A percentile compares a stretch with the other conserved stretches of the same genome.
These are phyloP conservation scores for Metarhizium guizhouense DNA, from an alignment of 2,329 filamentous ascomycete genomes.

Conservation along the genomic window DNA sequence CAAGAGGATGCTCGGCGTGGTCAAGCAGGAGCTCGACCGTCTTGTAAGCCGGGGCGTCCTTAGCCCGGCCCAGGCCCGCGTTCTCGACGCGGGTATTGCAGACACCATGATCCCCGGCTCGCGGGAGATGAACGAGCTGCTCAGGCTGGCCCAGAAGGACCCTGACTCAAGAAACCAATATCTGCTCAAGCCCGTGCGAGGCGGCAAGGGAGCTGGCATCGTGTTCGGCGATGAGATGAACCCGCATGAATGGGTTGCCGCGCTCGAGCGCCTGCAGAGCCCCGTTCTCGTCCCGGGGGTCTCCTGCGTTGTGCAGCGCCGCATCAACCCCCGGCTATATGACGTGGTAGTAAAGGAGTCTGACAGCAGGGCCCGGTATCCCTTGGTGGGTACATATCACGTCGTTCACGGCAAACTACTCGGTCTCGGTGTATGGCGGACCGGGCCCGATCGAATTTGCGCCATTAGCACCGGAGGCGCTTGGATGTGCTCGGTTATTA, in stretches of 20 bases:
- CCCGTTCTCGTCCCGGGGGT: constrained; percentile 4
- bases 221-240: constrained; percentile 27
- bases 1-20: constrained; percentile 32
- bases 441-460: constrained; percentile 20
- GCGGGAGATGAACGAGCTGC: constrained; percentile 13
- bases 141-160: constrained; percentile 4
- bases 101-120: constrained; percentile 26
- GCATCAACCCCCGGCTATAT: constrained; percentile 21
- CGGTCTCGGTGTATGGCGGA: constrained; percentile 23
- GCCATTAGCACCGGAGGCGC: constrained; percentile 23
- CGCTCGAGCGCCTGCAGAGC: constrained; percentile 11
- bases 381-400: constrained; percentile 26
- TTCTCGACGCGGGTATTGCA: constrained; percentile 18
- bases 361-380: constrained; percentile 15
- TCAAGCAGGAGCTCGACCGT: constrained; percentile 23
- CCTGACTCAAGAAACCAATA: constrained; percentile 16
- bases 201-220: constrained; percentile 30
- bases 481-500: constrained; percentile 24
- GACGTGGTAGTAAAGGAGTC: constrained; percentile 20
- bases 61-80: constrained; percentile 15
- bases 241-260: constrained; percentile 18
- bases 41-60: constrained; percentile 18
- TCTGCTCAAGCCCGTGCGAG: constrained; percentile 28
- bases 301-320: constrained; percentile 21
- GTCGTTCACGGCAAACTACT: constrained; percentile 17